Evolutionary conservation across 169 alveolate genomes (phyloP).

Genomic region (Plasmodium ovale): DNA sequence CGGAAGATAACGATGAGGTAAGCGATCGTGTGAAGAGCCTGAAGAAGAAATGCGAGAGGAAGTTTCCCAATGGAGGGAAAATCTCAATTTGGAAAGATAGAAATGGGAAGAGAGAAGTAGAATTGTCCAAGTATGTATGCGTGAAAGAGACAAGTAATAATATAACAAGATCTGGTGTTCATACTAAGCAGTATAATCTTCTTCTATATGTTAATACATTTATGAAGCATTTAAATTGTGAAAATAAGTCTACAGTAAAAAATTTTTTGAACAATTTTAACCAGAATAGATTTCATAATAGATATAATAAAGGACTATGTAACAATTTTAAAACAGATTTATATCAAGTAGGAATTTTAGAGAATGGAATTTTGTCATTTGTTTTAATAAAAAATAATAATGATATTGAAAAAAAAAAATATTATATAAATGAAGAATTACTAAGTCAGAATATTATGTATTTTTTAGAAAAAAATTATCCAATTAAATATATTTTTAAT

Average conservation of each 20-base stretch:
- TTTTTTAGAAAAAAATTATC: slow-evolving; percentile 10
- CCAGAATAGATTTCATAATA: slow-evolving; percentile 7
- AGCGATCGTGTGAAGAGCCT: too few relatives aligned
- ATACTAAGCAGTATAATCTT: neutral
- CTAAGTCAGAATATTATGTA: neutral
- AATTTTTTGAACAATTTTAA: neutral
- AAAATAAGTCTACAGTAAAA: neutral
- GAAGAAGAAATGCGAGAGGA: too few relatives aligned
- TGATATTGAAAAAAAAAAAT: neutral
- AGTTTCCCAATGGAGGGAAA: too few relatives aligned
- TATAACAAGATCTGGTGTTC: neutral
- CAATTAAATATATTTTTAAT: slow-evolving; percentile 7
- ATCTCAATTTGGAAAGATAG: too few relatives aligned
- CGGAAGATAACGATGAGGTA: too few relatives aligned
- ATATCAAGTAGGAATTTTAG: slow-evolving; percentile 5
- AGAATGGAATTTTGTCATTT: neutral
- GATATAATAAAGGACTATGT: neutral
- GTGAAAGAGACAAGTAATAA: neutral
- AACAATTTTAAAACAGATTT: slow-evolving; percentile 9
- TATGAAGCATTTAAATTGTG: neutral
- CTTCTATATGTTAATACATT: slow-evolving; percentile 11
- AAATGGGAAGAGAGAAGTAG: too few relatives aligned
- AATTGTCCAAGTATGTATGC: neutral
- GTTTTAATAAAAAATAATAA: neutral
- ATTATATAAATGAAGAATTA: slow-evolving; percentile 22